Conservation (phyloP, 306 rosid species). For the Rosa chinensis region DNA sequence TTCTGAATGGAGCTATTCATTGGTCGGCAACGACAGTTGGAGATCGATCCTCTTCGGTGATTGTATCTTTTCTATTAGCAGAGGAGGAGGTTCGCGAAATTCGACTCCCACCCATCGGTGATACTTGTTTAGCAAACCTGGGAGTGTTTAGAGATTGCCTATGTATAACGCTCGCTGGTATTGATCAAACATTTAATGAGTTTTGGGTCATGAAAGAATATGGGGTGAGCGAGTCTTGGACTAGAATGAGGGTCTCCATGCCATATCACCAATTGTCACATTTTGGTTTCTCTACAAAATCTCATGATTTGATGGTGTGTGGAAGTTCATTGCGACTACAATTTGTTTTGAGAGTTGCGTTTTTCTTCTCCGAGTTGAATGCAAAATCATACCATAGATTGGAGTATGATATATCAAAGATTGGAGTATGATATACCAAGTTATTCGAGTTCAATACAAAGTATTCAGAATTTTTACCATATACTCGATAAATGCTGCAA, state of each 20-base stretch:
- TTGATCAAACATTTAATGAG: no score
- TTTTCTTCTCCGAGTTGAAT: neutral
- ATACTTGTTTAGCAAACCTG: neutral
- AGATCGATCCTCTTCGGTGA: neutral
- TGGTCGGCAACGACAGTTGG: neutral
- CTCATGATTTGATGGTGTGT: neutral
- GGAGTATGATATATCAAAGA: no score
- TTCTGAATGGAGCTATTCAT: neutral
- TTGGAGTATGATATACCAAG: no score
- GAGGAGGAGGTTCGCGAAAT: neutral
- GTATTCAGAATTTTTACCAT: neutral
- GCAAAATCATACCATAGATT: no score
- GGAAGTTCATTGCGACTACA: neutral
- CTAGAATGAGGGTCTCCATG: neutral
- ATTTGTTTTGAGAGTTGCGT: neutral
- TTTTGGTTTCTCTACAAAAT: neutral
- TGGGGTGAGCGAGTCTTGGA: neutral
- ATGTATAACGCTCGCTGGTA: neutral
- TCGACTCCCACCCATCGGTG: neutral
- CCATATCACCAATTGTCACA: neutral
- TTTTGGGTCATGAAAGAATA: conserved; percentile 12
- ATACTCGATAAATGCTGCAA: neutral
- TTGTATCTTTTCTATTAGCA: neutral
- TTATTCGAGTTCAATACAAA: neutral
- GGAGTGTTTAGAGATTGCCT: neutral